These are phyloP conservation scores for Dissophora globulifera DNA, from an alignment of 192 early-diverging fungal species.

Conservation along the genomic window DNA sequence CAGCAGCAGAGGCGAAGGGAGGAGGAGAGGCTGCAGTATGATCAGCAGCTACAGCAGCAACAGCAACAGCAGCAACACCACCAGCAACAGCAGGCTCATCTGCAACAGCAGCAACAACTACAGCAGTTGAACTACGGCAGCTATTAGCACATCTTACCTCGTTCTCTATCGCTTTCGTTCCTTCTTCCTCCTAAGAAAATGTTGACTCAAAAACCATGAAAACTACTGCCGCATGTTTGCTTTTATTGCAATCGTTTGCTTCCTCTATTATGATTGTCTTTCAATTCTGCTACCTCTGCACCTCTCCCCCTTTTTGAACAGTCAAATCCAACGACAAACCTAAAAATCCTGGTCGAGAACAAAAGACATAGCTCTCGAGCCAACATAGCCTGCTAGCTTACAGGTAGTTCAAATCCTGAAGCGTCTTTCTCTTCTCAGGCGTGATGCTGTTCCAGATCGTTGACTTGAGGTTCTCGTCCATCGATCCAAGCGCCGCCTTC, in stretches of 20 bases:
- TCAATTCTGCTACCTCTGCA: no score
- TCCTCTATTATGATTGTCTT: no score
- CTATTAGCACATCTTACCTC: slow-evolving; percentile 15
- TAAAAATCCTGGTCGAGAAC: no score
- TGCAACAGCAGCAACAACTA: slow-evolving; percentile 31
- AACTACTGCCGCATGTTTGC: no score
- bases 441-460: slow-evolving; percentile 67
- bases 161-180: neutral
- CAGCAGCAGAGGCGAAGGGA: slow-evolving; percentile 3
- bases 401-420: slow-evolving; percentile 56
- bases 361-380: no score
- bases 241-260: no score
- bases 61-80: slow-evolving; percentile 25
- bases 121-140: slow-evolving; percentile 37
- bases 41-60: slow-evolving; percentile 27
- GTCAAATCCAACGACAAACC: no score
- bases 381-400: no score
- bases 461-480: slow-evolving; percentile 58
- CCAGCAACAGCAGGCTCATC: slow-evolving; percentile 24
- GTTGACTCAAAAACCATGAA: neutral
- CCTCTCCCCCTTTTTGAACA: no score
- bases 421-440: slow-evolving; percentile 61
- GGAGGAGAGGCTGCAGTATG: slow-evolving; percentile 19
- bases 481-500: slow-evolving; percentile 58
- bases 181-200: neutral